Conservation (phyloP, 129 eudicot genomes). For the Artemisia tridentata region DNA sequence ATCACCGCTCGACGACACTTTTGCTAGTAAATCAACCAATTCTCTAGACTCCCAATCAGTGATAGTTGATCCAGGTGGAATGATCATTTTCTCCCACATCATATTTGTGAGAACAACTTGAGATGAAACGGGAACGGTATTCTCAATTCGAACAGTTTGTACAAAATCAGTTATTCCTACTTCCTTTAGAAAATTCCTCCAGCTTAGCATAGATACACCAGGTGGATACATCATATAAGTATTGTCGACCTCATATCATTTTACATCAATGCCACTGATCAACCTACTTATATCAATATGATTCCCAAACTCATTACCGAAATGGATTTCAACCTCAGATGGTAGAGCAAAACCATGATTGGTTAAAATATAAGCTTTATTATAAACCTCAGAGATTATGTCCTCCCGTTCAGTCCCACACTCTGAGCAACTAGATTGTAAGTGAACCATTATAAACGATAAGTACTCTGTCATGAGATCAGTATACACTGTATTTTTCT, state of each 20-base stretch:
- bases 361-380: slow-evolving; percentile 61
- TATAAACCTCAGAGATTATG: slow-evolving; percentile 56
- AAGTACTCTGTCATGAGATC: slow-evolving; percentile 70
- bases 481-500: slow-evolving; percentile 25
- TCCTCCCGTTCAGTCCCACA: slow-evolving; percentile 57
- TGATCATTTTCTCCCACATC: slow-evolving; percentile 33
- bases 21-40: slow-evolving; percentile 45
- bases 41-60: slow-evolving; percentile 84
- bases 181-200: slow-evolving; percentile 71
- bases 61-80: slow-evolving; percentile 38
- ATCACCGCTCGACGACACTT: slow-evolving; percentile 45
- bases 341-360: slow-evolving; percentile 65
- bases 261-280: slow-evolving; percentile 50
- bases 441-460: slow-evolving; percentile 71
- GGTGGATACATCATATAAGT: slow-evolving; percentile 56
- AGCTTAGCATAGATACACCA: slow-evolving; percentile 42
- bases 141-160: slow-evolving; percentile 52
- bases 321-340: slow-evolving; percentile 65
- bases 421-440: slow-evolving; percentile 60
- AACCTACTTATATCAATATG: slow-evolving; percentile 47
- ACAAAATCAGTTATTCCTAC: slow-evolving; percentile 77
- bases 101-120: slow-evolving; percentile 30
- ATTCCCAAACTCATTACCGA: slow-evolving; percentile 58
- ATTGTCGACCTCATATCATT: slow-evolving; percentile 66
- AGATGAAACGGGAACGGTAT: slow-evolving; percentile 36